A percentile compares a stretch with the other conserved stretches of the same genome.
Evolutionary conservation across 2,329 filamentous ascomycete species (phyloP).

Genomic region (Verticillium tricorpus): DNA sequence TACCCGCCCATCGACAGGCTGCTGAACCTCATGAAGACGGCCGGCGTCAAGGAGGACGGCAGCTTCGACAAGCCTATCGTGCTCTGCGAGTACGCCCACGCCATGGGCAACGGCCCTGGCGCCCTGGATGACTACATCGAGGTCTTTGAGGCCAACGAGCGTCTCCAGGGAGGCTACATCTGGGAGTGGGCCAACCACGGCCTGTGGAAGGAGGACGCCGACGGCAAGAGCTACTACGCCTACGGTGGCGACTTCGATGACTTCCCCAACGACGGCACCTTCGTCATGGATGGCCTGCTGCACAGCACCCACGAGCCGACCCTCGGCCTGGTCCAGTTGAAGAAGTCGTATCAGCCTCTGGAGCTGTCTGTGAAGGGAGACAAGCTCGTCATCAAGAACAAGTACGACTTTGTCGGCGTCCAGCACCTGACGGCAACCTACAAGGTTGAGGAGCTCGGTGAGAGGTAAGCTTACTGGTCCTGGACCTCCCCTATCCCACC

Average conservation of each 20-base stretch:
- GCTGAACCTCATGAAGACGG: conserved; percentile 36
- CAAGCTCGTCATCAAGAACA: conserved; percentile 31
- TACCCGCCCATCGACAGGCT: conserved; percentile 53
- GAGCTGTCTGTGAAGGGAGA: conserved; percentile 30
- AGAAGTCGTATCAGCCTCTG: conserved; percentile 55
- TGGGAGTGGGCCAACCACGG: conserved; percentile 66
- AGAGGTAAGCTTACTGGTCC: conserved; percentile 27
- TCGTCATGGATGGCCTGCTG: conserved; percentile 58
- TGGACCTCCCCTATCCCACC: not conserved
- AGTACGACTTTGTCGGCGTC: conserved; percentile 44
- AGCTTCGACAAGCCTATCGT: conserved; percentile 51
- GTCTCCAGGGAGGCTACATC: conserved; percentile 62
- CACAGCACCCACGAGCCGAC: conserved; percentile 50
- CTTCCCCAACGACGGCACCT: conserved; percentile 53
- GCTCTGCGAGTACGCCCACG: conserved; percentile 54
- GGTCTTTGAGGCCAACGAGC: conserved; percentile 54
- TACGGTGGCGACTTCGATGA: conserved; percentile 62
- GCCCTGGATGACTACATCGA: conserved; percentile 64
- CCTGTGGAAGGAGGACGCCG: conserved; percentile 39
- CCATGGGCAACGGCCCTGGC: conserved; percentile 73
- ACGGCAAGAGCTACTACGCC: conserved; percentile 45
- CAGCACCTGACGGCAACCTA: conserved; percentile 37
- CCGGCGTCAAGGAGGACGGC: conserved; percentile 36
- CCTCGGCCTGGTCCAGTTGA: conserved; percentile 51
- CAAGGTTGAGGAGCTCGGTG: conserved; percentile 35